Evolutionary conservation across 2,329 filamentous ascomycete species (phyloP).

Genomic region (Botrytis squamosa): DNA sequence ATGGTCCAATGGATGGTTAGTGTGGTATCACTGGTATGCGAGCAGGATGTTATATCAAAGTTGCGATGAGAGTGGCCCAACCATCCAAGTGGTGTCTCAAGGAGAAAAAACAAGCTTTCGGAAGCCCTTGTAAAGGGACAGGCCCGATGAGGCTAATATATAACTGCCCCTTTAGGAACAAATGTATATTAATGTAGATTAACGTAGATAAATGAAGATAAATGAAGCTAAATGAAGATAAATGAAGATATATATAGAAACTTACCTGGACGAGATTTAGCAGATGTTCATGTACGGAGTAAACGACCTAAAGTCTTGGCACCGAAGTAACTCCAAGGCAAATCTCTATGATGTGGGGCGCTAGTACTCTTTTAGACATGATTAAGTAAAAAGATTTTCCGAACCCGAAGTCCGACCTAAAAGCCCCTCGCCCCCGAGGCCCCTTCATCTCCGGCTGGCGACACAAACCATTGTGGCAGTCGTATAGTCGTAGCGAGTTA

Average conservation of each 20-base stretch:
- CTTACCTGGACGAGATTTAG: neutral
- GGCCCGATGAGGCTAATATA: neutral
- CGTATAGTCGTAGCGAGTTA: neutral
- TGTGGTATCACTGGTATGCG: neutral
- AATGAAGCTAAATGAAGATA: neutral
- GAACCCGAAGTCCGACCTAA: neutral
- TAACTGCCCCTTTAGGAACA: neutral
- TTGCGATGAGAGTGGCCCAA: neutral
- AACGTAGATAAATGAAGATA: neutral
- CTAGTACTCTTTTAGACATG: neutral
- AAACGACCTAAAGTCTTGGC: neutral
- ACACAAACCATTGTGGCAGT: neutral
- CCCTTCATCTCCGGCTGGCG: conserved; percentile 1
- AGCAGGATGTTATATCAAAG: conserved; percentile 15
- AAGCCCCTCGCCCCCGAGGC: neutral
- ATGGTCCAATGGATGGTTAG: neutral
- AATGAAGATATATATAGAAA: neutral
- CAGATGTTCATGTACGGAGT: neutral
- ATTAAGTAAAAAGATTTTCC: neutral
- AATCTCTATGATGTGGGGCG: neutral
- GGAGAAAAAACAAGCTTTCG: conserved; percentile 4
- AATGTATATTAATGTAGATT: neutral
- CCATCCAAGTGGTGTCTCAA: neutral
- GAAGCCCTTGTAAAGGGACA: neutral
- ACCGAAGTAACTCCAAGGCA: neutral